Evolutionary conservation across 495 filamentous ascomycete genomes (phyloP), one percentile per base, ranked within the genome.

Genomic region (Penicillium tannophilum): DNA sequence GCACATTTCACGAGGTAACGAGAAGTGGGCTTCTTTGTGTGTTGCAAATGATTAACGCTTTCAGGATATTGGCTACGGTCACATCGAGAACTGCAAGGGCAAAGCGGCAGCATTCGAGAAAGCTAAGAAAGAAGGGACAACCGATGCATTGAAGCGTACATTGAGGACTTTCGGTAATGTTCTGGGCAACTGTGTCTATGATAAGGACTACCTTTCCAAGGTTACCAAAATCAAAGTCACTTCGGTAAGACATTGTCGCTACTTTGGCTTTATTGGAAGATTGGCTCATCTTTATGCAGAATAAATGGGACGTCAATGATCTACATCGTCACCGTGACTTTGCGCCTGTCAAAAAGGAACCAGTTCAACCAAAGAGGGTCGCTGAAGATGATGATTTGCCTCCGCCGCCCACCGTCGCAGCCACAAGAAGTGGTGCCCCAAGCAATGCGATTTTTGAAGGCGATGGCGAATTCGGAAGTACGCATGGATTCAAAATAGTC

Each of bases 51-150:
- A 14, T n/a, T 45, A 26, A 43, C 39, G 6, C 4, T 19, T 36
- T 7, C 47, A 89, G 85, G 94, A 99, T 71, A 86, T 98, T 52
- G 94, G 94, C 2, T 98, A 97, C 63, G 94, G 95, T 4, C 86
- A 92, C 59, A 95, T 94, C 52, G 93, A 97, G 70, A 98, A 98
- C 62, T 90, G 86, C 73, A 97, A 95, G 73, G 87, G 88, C 26
- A 98, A 98, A 75, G 93, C 92, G 0, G 86, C 90, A 7, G 93
- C 92, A 2, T 97, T 97, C 65, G 93, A 98, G 71, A 98, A 98
- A 71, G 91, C 93, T 1, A 98, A 97, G 76, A 98, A 98, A 69
- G 92, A 98, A 75, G 95, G 90, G 6, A 96, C 92, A 19, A 98
- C 94, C 20, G 94, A 98, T 79, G 93, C 84, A 0, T 73, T 98